A percentile compares a stretch with the other conserved stretches of the same genome.
These are phyloP conservation scores for Metschnikowia hibisci DNA, from an alignment of 805 yeast genomes.

Conservation along the genomic window DNA sequence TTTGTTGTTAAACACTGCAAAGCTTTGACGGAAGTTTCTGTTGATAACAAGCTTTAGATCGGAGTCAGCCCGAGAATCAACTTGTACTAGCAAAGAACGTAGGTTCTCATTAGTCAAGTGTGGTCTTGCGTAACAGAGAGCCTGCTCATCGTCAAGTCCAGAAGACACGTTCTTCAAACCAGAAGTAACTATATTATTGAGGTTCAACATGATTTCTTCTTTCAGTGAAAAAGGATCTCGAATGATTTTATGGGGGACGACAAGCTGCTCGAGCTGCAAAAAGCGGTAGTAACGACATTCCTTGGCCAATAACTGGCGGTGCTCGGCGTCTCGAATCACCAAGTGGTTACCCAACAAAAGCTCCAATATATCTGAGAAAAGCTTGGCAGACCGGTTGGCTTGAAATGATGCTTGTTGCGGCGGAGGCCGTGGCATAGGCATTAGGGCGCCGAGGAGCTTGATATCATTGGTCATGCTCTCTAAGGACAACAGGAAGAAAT, in stretches of 20 bases:
- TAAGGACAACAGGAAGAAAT: slow-evolving; percentile 65
- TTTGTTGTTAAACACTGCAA: slow-evolving; percentile 25
- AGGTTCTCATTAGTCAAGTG: slow-evolving; percentile 29
- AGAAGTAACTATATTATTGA: slow-evolving; percentile 43
- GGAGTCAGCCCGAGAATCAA: slow-evolving; percentile 24
- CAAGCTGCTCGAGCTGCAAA: slow-evolving; percentile 65
- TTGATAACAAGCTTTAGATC: slow-evolving; percentile 34
- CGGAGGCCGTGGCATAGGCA: slow-evolving; percentile 68
- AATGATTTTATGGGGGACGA: slow-evolving; percentile 49
- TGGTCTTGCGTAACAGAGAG: slow-evolving; percentile 32
- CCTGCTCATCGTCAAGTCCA: slow-evolving; percentile 20
- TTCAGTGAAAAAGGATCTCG: slow-evolving; percentile 47
- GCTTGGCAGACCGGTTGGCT: slow-evolving; percentile 46
- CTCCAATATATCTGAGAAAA: slow-evolving; percentile 54
- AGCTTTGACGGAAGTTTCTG: slow-evolving; percentile 21
- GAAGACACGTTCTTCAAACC: slow-evolving; percentile 28
- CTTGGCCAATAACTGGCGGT: slow-evolving; percentile 52
- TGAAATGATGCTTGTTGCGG: slow-evolving; percentile 59
- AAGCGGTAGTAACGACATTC: slow-evolving; percentile 81
- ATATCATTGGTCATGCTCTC: slow-evolving; percentile 51
- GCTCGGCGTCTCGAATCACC: slow-evolving; percentile 46
- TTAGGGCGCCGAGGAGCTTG: slow-evolving; percentile 29
- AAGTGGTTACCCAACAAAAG: slow-evolving; percentile 53
- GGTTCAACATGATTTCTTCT: slow-evolving; percentile 55
- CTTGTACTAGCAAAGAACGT: slow-evolving; percentile 30